Base-by-base conservation (phyloP, 306 rosid genomes). In the Gastrolobium villosum region DNA sequence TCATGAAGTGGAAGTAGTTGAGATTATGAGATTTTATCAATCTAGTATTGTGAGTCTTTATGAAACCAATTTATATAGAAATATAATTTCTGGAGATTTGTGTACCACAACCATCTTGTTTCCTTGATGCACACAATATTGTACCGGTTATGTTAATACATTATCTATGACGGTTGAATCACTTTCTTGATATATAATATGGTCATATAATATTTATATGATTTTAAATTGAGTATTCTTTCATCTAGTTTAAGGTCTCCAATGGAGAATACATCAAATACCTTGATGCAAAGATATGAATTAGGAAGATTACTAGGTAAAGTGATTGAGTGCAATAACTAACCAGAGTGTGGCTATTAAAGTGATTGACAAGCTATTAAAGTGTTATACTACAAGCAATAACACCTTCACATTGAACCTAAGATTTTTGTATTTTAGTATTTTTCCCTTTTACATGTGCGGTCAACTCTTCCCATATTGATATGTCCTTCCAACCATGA, bases 251-350 rank as follows among this genome's bases (percentile, higher is more conserved):
- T 57, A 71, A 62, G 52, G 84, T 62, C 70, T 79, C 56, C 71
- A 43, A 86, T 86, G 94, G 87, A 82, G 57, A 80, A 80, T 56
- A 49, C 83, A 59, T 61, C 86, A 60, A 84, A 45, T 45, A 59
- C 81, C 30, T 81, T 90, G 80, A 72, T 86, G 92, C 76, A 87
- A 65, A 87, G 67, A 65, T 87, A 85, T 74, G 89, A 86, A 32
- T 31, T 86, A 26, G 89, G 87, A 67, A 82, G 87, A 72, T n/a
- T 84, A 70, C 82, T 89, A 0, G 93, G 93, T 61, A 83, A 89
- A 72, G 90, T 89, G 85, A 26, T 78, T 82, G 9, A 71, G 81
- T 56, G 55, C 81, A 30, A 31, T 74, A 59, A 73, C 86, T 39
- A 76, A 74, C 77, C 86, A 78, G 66, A 61, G 78, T 63, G 93